Base-by-base conservation (phyloP, 495 filamentous ascomycete species). In the Gamarada debralockiae region DNA sequence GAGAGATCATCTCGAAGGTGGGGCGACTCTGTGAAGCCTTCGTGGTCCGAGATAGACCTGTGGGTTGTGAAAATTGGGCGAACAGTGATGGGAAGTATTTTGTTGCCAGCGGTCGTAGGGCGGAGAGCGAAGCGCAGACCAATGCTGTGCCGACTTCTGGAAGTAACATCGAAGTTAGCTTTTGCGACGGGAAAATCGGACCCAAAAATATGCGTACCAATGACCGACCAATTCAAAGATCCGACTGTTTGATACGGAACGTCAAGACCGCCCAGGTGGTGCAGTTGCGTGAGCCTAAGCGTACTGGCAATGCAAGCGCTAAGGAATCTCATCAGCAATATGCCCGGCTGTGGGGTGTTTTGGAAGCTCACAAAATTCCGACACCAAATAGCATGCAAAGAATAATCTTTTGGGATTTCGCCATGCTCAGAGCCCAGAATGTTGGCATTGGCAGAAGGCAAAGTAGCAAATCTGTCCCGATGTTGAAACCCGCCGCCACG, bases 401-500 rank as follows among this genome's bases (percentile, higher is more conserved):
- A 17, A 64, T 39, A 10, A 66, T 20, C 18, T 55, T 39, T 44
- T 66, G 60, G 13, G 48, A 55, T 41, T 62, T 20, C 5, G 65
- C 63, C 13, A 66, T 55, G 0, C 41, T 60, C 24, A 77, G 43
- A 3, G 54, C 60, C 72, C 71, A 76, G 22, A 76, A 64, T 21
- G 63, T 65, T 0, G 65, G 68, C 1, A 75, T 57, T 0, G 77
- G 76, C 9, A 77, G 60, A 13, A 65, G 36, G 3, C 75, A 63
- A 34, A 80, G 73, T n/a, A 66, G 41, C 20, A 78, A 49, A 46
- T 80, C 73, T 25, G 69, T 74, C 1, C 66, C 42, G 10, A 80
- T 71, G 47, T 70, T 78, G 24, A 70, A 62, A 7, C 67, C 65
- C 0, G 73, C 64, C 36, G 73, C 72, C 29, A 65, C 69, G 31